Evolutionary conservation across 2,329 filamentous ascomycete genomes (phyloP).

Genomic region (Pezicula carpinea): DNA sequence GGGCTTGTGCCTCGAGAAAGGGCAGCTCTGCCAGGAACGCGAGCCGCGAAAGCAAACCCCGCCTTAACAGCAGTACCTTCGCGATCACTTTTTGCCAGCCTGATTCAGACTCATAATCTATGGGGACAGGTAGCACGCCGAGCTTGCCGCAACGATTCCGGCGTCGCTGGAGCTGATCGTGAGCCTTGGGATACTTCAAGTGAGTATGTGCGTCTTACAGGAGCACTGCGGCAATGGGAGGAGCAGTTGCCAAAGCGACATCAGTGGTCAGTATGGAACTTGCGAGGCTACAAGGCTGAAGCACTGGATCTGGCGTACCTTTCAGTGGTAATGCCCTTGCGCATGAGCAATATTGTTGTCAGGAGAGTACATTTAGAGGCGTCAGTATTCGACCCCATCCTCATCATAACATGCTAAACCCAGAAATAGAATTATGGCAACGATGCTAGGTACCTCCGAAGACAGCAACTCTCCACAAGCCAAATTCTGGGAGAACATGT

Average conservation of each 20-base stretch:
- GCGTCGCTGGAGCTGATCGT: slow-evolving; percentile 8
- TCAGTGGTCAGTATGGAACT: slow-evolving; percentile 32
- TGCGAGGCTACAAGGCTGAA: slow-evolving; percentile 32
- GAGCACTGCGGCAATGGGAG: slow-evolving; percentile 25
- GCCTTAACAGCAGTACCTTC: slow-evolving; percentile 16
- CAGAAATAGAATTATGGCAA: neutral
- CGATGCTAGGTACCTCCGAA: neutral
- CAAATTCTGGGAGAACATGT: slow-evolving; percentile 26
- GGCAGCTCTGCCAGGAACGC: slow-evolving; percentile 30
- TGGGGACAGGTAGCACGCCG: slow-evolving; percentile 32
- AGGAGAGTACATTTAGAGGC: slow-evolving; percentile 30
- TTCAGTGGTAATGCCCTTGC: slow-evolving; percentile 31
- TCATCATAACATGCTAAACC: neutral
- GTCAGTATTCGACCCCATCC: slow-evolving; percentile 4
- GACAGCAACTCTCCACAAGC: slow-evolving; percentile 13
- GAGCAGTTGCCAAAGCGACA: slow-evolving; percentile 27
- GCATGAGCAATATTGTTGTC: slow-evolving; percentile 33
- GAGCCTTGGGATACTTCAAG: slow-evolving; percentile 22
- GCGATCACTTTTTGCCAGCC: slow-evolving; percentile 33
- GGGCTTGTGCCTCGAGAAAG: slow-evolving; percentile 25
- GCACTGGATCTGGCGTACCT: slow-evolving; percentile 32
- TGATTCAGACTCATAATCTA: slow-evolving; percentile 33
- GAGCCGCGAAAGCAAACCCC: slow-evolving; percentile 25
- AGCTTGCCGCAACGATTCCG: slow-evolving; percentile 15
- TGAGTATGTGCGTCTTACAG: slow-evolving; percentile 21